Base-by-base conservation (phyloP, 192 early-diverging fungal species). In the Mortierella antarctica region DNA sequence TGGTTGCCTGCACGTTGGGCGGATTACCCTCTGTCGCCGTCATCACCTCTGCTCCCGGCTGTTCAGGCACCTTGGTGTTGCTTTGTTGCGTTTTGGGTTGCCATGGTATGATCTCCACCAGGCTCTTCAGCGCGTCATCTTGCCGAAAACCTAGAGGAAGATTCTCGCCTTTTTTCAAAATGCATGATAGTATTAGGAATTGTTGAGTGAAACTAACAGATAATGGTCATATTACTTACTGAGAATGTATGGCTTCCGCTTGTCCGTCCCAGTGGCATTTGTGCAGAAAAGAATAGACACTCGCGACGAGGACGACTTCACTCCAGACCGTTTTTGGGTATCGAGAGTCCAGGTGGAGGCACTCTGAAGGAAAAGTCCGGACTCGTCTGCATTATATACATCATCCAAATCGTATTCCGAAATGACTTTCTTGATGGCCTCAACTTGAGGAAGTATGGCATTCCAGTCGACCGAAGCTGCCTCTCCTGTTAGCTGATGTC, bases 251-350 rank as follows among this genome's bases (percentile, higher is more conserved):
- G 62, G 62, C 62, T 51, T 48, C 18, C 62, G 6, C 20, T 63
- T 63, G 47, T 63, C 46, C 8, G 17, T 63, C 13, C 48, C 62
- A 21, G 50, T 54, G 50, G 63, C 63, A 42, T 65, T 65, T 7
- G 63, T 53, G 40, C 63, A 54, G 17, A 65, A 65, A 52, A 65
- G 52, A 44, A 54, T 65, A 8, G 63, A 65, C 49, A 65, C 63
- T 15, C 63, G 63, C 51, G 51, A 42, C 6, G 63, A 53, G 50
- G 9, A 14, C 11, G 40, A 2, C 51, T 65, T 65, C 4, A 10
- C 12, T 63, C 62, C 62, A 31, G 62, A 2, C 31, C 14, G 6
- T 41, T n/a, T 54, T 42, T 65, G 14, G 1, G 31, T 52, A 21
- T 65, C 63, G 31, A 65, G 5, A 15, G 51, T 54, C 49, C 49